Base-by-base conservation (phyloP, 139 green algal species). In the Zygnema cylindricum region DNA sequence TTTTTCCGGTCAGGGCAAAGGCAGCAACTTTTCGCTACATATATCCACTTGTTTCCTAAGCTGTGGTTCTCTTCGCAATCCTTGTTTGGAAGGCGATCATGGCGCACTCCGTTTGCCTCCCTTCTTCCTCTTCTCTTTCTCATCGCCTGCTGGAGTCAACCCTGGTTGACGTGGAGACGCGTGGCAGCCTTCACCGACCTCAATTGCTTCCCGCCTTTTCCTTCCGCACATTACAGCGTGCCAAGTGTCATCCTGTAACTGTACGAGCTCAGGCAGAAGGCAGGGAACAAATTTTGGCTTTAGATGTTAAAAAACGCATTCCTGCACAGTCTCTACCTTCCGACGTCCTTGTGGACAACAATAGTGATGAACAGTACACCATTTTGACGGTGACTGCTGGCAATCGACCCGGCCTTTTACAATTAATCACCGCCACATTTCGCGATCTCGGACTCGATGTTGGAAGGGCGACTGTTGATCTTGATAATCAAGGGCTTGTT, bases 401-500 rank as follows among this genome's bases (percentile, higher is more conserved):
- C 30, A 95, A 95, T 88, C 85, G 92, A 55, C 95, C 95, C 23
- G 96, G 96, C 25, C 86, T 98, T 40, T 92, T 98, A 42, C 94
- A 87, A 30, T 82, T 93, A 0, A 85, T 98, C 33, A 95, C 93
- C 25, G 88, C 86, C 35, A 94, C 93, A 7, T 96, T 98, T 77
- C 82, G 83, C 2, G 95, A 97, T 81, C 90, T 98, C 38, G 94
- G 92, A 16, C 85, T 99, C 42, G 96, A 98, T 75, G 92, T 96
- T 30, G 55, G 86, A 41, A 93, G 93, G 78, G 92, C 92, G 22
- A 49, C 87, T 2, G 90, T 93, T 21, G 89, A 93, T 69, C 88
- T 86, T 2, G 82, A 84, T 3, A 77, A 92, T 41, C 33, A 76
- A 30, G 89, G 89, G 55, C 85, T 76, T 25, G 89, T 96, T 41